These are phyloP conservation scores for Aspergillus puulaauensis DNA, from an alignment of 2,329 filamentous ascomycete genomes.

Conservation along the genomic window DNA sequence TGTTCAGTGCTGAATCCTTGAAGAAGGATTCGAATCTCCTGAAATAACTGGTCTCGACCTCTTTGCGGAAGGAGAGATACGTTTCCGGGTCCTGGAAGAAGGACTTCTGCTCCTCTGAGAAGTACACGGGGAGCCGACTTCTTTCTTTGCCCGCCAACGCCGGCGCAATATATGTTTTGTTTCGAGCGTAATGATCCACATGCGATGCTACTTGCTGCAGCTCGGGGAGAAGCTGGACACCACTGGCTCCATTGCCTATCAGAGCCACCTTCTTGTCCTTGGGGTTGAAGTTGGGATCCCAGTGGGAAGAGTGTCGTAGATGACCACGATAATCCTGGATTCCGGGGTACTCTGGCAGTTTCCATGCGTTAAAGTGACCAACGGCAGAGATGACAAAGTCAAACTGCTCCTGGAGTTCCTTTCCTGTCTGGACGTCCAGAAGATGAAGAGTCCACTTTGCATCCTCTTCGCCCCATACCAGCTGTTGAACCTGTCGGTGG, in stretches of 20 bases:
- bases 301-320: constrained; percentile 62
- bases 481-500: constrained; percentile 54
- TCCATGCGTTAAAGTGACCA: constrained; percentile 68
- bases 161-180: constrained; percentile 64
- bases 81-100: constrained; percentile 60
- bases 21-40: constrained; percentile 56
- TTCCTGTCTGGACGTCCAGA: not conserved
- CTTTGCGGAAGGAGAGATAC: constrained; percentile 62
- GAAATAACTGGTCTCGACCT: constrained; percentile 63
- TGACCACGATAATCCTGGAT: constrained; percentile 55
- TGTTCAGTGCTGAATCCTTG: constrained; percentile 53
- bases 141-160: too few relatives aligned
- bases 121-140: constrained; percentile 55
- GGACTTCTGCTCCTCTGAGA: constrained; percentile 53
- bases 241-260: constrained; percentile 64
- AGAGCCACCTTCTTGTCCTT: constrained; percentile 53
- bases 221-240: constrained; percentile 52
- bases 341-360: constrained; percentile 61
- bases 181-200: constrained; percentile 65
- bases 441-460: constrained; percentile 47
- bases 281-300: constrained; percentile 56
- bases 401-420: constrained; percentile 48
- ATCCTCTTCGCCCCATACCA: constrained; percentile 56
- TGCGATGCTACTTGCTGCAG: constrained; percentile 42
- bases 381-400: constrained; percentile 65